A percentile compares a stretch with the other conserved stretches of the same genome.
Conservation (phyloP, 2,329 filamentous ascomycete species). For the Graphium sp. region DNA sequence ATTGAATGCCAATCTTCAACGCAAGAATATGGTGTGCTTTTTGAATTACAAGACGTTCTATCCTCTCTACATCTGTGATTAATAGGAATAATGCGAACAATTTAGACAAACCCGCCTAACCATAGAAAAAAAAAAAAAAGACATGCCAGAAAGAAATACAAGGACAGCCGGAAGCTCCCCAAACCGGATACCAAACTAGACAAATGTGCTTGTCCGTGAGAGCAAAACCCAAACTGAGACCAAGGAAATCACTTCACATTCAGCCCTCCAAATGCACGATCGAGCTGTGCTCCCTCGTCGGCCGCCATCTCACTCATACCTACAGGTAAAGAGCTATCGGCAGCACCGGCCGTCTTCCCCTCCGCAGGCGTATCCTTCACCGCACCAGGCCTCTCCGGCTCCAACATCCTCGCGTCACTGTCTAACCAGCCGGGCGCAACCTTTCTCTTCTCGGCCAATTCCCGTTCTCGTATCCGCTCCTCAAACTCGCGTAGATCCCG, state of each 20-base stretch:
- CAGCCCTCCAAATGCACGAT: conserved; percentile 38
- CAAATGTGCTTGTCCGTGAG: too few species aligned
- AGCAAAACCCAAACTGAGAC: too few species aligned
- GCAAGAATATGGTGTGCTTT: too few species aligned
- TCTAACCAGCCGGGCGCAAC: conserved; percentile 72
- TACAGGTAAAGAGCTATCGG: conserved; percentile 3
- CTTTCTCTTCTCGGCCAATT: conserved; percentile 63
- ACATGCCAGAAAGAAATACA: not conserved
- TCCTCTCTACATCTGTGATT: too few species aligned
- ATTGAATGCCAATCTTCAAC: too few species aligned
- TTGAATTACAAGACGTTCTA: too few species aligned
- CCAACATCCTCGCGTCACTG: conserved; percentile 50
- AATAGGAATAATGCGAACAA: too few species aligned
- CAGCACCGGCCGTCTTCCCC: conserved; percentile 12
- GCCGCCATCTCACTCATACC: conserved; percentile 7
- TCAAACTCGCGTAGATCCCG: conserved; percentile 54
- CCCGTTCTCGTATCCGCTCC: conserved; percentile 42
- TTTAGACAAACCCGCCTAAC: too few species aligned
- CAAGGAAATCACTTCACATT: conserved; percentile 13
- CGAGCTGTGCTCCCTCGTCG: conserved; percentile 37
- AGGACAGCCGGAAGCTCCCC: not conserved
- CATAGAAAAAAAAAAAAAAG: not conserved
- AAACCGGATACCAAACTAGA: not conserved
- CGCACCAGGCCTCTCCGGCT: conserved; percentile 48
- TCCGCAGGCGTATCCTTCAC: conserved; percentile 11